Percentiles rank a stretch among this genome's conserved stretches.
These are phyloP conservation scores for Solanum gandarillasii DNA, from an alignment of 257 asterid genomes.

Conservation along the genomic window DNA sequence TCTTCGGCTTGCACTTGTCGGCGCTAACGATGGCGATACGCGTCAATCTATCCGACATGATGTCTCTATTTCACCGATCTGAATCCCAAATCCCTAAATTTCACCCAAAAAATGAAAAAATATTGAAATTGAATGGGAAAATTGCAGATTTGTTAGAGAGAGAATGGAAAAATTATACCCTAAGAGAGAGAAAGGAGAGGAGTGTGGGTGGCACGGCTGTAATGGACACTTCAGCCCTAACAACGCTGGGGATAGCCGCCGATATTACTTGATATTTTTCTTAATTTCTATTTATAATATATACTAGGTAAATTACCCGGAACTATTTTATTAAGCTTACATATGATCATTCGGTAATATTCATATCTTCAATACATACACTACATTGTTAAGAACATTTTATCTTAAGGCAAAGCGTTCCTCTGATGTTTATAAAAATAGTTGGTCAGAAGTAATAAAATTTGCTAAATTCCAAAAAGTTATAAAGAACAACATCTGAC, in stretches of 20 bases:
- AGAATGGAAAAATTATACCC: background rate
- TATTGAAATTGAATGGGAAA: background rate
- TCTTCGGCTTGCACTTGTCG: conserved; percentile 96
- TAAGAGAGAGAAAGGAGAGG: background rate
- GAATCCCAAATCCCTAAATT: background rate
- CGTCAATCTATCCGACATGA: conserved; percentile 86
- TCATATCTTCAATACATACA: no score
- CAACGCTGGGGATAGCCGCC: background rate
- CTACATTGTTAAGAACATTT: no score
- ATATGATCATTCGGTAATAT: no score
- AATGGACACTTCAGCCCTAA: background rate
- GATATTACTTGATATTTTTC: background rate
- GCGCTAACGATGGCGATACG: conserved; percentile 95
- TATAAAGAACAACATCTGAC: no score
- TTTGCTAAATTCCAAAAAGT: no score
- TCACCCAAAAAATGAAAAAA: background rate
- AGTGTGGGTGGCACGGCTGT: background rate
- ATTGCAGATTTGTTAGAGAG: background rate
- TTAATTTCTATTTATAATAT: no score
- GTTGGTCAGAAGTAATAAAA: no score
- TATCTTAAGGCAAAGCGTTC: no score
- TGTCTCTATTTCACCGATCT: conserved; percentile 25
- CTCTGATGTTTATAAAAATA: no score
- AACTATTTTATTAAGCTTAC: no score
- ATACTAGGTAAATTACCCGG: no score